Conservation (phyloP, 2,329 filamentous ascomycete species). For the Colletotrichum gigasporum region DNA sequence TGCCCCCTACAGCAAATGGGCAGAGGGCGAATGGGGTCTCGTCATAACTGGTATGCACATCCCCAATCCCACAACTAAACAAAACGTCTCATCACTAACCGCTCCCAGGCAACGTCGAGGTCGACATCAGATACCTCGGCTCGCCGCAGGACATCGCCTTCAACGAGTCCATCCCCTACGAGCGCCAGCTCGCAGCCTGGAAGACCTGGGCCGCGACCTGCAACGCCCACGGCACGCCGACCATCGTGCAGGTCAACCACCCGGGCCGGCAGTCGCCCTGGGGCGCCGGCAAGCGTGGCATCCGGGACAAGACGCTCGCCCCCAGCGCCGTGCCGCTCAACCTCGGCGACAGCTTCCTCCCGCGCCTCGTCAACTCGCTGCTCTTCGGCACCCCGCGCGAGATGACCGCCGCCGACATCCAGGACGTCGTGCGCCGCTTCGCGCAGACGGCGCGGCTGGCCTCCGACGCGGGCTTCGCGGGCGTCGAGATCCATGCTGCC, state of each 20-base stretch:
- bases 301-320: constrained; percentile 50
- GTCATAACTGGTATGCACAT: constrained; percentile 52
- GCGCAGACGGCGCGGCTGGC: constrained; percentile 59
- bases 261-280: constrained; percentile 55
- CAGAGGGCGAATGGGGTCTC: constrained; percentile 61
- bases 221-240: constrained; percentile 44
- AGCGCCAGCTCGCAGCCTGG: constrained; percentile 46
- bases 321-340: constrained; percentile 53
- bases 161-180: constrained; percentile 39
- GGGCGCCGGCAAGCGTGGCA: constrained; percentile 46
- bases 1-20: constrained; percentile 62
- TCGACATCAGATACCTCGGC: constrained; percentile 50
- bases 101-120: constrained; percentile 52
- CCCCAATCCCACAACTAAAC: background rate
- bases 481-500: constrained; percentile 56
- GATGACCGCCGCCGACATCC: constrained; percentile 64
- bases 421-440: constrained; percentile 61
- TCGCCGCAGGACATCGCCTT: constrained; percentile 44
- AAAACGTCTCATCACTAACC: background rate
- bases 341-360: constrained; percentile 49
- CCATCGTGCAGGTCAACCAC: constrained; percentile 57
- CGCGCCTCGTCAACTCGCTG: constrained; percentile 42
- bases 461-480: constrained; percentile 55
- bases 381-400: constrained; percentile 64
- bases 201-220: constrained; percentile 45